Conservation (phyloP, 2,329 filamentous ascomycete species). For the Penicillium decumbens region DNA sequence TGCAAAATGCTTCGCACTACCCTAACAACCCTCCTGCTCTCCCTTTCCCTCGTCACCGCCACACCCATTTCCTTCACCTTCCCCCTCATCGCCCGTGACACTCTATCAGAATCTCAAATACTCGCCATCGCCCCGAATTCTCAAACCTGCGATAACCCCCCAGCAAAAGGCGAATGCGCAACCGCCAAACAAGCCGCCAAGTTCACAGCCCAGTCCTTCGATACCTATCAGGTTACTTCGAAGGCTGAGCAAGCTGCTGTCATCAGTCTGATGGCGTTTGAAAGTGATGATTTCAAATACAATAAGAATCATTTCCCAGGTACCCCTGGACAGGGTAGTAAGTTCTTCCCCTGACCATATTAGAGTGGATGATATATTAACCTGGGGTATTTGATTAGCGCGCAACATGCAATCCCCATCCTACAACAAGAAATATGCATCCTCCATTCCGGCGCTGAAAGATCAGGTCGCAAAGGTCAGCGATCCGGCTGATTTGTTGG, state of each 20-base stretch:
- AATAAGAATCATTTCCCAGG: slow-evolving; percentile 61
- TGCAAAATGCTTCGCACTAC: slow-evolving; percentile 4
- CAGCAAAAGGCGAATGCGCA: slow-evolving; percentile 56
- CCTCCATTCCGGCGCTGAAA: slow-evolving; percentile 43
- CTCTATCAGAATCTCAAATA: slow-evolving; percentile 30
- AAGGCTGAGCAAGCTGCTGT: slow-evolving; percentile 64
- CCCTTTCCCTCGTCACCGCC: background rate
- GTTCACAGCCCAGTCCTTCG: slow-evolving; percentile 54
- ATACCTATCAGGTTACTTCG: slow-evolving; percentile 52
- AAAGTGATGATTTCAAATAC: slow-evolving; percentile 66
- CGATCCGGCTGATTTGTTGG: slow-evolving; percentile 45
- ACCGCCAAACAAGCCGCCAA: slow-evolving; percentile 60
- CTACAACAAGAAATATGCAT: slow-evolving; percentile 55
- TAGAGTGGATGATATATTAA: background rate
- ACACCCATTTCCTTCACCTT: slow-evolving; percentile 10
- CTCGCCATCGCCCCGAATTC: slow-evolving; percentile 55
- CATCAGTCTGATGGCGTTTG: slow-evolving; percentile 65
- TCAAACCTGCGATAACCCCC: slow-evolving; percentile 47
- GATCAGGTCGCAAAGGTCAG: slow-evolving; percentile 32
- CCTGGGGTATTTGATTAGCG: slow-evolving; percentile 30
- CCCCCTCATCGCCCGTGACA: slow-evolving; percentile 11
- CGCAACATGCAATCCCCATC: slow-evolving; percentile 59
- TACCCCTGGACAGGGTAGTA: slow-evolving; percentile 62
- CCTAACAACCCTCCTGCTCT: background rate
- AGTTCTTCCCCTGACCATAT: slow-evolving; percentile 3